A percentile compares a stretch with the other conserved stretches of the same genome.
Conservation (phyloP, 2,329 filamentous ascomycete genomes). For the Cephalotrichum gorgonifer region DNA sequence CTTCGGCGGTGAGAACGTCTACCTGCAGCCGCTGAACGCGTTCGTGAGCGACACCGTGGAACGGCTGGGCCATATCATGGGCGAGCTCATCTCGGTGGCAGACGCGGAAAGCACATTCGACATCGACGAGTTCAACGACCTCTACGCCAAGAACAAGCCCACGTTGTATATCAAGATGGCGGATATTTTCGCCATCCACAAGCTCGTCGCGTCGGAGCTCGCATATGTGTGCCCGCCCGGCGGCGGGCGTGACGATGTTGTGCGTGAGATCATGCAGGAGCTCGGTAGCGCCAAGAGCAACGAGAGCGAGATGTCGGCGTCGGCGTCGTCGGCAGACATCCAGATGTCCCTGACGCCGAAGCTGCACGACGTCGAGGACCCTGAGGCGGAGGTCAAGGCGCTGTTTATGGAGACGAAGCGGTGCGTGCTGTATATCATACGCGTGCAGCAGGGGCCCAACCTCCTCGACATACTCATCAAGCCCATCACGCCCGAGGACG, state of each 20-base stretch:
- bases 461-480: constrained; percentile 94
- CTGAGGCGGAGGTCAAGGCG: constrained; percentile 82
- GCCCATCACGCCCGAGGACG: constrained; percentile 76
- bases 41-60: constrained; percentile 82
- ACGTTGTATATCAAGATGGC: constrained; percentile 99
- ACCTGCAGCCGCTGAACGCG: constrained; percentile 87
- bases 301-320: constrained; percentile 82
- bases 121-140: constrained; percentile 97
- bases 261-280: constrained; percentile 87
- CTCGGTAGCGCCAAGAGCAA: constrained; percentile 94
- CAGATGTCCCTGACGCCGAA: constrained; percentile 85
- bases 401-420: constrained; percentile 98
- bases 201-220: constrained; percentile 71
- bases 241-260: constrained; percentile 65
- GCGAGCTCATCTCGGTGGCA: constrained; percentile 68
- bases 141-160: constrained; percentile 92
- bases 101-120: constrained; percentile 89
- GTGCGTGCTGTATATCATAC: constrained; percentile 94
- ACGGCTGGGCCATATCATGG: constrained; percentile 65
- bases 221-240: constrained; percentile 56
- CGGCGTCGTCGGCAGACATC: constrained; percentile 71
- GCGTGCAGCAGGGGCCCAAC: constrained; percentile 82
- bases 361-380: constrained; percentile 82
- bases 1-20: constrained; percentile 91
- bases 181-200: constrained; percentile 94